These are phyloP conservation scores for Aspergillus arachidicola DNA, from an alignment of 2,329 filamentous ascomycete species.

Conservation along the genomic window DNA sequence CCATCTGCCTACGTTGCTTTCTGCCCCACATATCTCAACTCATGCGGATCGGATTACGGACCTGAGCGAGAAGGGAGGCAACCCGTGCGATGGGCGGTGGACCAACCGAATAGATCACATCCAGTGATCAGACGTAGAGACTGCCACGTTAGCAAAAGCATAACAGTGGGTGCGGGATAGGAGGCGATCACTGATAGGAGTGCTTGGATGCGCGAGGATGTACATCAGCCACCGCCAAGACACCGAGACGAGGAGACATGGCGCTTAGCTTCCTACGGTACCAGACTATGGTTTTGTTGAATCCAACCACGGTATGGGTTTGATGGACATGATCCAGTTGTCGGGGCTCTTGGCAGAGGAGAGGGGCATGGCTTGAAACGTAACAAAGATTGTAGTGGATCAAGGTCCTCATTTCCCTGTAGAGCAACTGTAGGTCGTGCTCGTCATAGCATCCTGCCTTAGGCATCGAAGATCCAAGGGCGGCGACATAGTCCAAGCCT, in stretches of 20 bases:
- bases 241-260: not conserved
- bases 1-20: not conserved
- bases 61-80: not conserved
- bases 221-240: not conserved
- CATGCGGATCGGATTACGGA: not conserved
- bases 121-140: slow-evolving; percentile 1
- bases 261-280: not conserved
- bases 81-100: not conserved
- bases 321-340: not conserved
- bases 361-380: not conserved
- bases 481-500: not conserved
- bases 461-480: not conserved
- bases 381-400: not conserved
- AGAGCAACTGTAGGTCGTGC: no score
- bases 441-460: not conserved
- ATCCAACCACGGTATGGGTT: not conserved
- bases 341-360: not conserved
- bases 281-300: not conserved
- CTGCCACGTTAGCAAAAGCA: slow-evolving; percentile 7
- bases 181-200: slow-evolving; percentile 4
- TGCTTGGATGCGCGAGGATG: not conserved
- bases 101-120: not conserved
- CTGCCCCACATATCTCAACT: slow-evolving; percentile 4
- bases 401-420: not conserved
- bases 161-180: not conserved